Evolutionary conservation across 805 yeast species (phyloP).

Genomic region (Geotrichum ghanense): DNA sequence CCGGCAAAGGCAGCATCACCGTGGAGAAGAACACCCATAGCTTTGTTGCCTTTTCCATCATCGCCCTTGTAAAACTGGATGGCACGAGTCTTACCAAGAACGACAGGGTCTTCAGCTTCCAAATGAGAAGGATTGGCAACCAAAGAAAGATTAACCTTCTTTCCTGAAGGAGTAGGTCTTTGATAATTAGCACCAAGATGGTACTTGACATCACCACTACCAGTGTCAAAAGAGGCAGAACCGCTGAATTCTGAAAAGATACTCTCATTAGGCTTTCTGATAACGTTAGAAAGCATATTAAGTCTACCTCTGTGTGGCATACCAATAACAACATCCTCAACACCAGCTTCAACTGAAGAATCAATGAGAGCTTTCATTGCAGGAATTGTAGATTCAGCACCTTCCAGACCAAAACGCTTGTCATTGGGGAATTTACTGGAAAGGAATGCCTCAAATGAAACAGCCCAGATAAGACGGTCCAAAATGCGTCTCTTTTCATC

Average conservation of each 20-base stretch:
- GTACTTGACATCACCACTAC: constrained; percentile 98
- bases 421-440: constrained; percentile 96
- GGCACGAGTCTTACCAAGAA: constrained; percentile 95
- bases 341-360: constrained; percentile 73
- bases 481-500: constrained; percentile 94
- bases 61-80: constrained; percentile 86
- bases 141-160: constrained; percentile 84
- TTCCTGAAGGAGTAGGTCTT: constrained; percentile 98
- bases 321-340: constrained; percentile 94
- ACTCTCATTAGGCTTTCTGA: constrained; percentile 96
- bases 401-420: constrained; percentile 97
- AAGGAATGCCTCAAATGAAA: constrained; percentile 85
- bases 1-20: constrained; percentile 99
- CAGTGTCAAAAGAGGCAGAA: constrained; percentile 81
- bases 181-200: constrained; percentile 98
- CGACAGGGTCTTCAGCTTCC: constrained; percentile 99
- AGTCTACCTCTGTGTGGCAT: constrained; percentile 99
- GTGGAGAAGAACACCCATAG: constrained; percentile 85
- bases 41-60: constrained; percentile 70
- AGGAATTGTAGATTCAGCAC: constrained; percentile 93
- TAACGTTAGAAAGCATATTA: constrained; percentile 95
- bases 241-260: constrained; percentile 95
- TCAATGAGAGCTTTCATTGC: constrained; percentile 96
- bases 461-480: constrained; percentile 94
- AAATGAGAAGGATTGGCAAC: constrained; percentile 99